phyloP scores from a whole-genome alignment of 805 yeast genomes.

The Ascoidea asiatica region DNA sequence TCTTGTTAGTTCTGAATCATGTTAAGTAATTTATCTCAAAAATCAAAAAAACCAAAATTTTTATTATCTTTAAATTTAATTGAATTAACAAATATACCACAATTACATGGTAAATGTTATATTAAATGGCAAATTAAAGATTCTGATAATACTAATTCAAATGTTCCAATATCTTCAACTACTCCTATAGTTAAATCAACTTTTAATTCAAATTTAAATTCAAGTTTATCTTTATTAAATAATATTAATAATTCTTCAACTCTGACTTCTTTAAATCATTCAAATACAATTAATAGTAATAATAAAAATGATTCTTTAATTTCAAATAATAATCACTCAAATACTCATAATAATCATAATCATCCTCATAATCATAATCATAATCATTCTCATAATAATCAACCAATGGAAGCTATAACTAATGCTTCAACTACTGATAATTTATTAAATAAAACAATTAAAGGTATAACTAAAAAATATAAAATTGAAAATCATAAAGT shows the following conservation, averaged over 20 bases:
- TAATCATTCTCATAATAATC: not conserved
- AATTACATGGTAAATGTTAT: constrained; percentile 52
- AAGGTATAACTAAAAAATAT: constrained; percentile 27
- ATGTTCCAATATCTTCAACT: constrained; percentile 3
- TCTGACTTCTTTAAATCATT: constrained; percentile 14
- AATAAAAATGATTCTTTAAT: not conserved
- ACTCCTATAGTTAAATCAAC: not conserved
- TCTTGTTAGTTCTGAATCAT: too few relatives aligned
- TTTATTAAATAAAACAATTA: constrained; percentile 7
- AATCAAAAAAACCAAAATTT: constrained; percentile 5
- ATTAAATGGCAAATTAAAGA: constrained; percentile 54
- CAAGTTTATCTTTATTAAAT: constrained; percentile 20
- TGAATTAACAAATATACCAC: constrained; percentile 78
- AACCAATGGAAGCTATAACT: not conserved
- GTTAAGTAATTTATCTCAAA: constrained; percentile 5
- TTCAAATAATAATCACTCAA: too few relatives aligned
- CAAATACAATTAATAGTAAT: constrained; percentile 5
- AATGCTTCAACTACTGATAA: not conserved
- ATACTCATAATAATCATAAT: not conserved
- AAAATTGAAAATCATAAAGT: constrained; percentile 39
- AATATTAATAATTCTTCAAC: constrained; percentile 26
- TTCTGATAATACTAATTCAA: constrained; percentile 13
- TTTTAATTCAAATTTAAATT: constrained; percentile 12
- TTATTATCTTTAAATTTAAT: constrained; percentile 3
- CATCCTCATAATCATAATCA: not conserved